Evolutionary conservation across 2,329 filamentous ascomycete species (phyloP), one percentile per base, ranked within the genome.

Genomic region (Aspergillus sclerotialis): DNA sequence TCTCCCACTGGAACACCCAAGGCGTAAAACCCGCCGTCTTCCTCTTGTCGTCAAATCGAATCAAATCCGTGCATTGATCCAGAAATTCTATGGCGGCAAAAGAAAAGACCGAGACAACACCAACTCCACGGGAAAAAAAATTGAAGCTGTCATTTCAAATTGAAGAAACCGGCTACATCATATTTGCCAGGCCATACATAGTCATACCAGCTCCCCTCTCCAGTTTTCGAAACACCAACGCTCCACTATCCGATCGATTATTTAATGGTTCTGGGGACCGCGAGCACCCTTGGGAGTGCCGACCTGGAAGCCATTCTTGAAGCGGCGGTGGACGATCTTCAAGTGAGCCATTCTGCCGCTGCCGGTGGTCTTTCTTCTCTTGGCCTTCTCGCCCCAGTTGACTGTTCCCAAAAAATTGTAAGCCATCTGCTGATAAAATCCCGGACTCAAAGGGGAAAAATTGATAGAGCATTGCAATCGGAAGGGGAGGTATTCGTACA

Each of bases 371-470:
- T 95, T 96, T 84, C 92, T 93, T 72, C 92, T 80, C 87, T 96
- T 96, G 61, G 89, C 90, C 85, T 98, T 98, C 81, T 96, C 90
- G 70, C 85, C 80, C 92, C 92, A 98, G 85, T 98, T 95, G 83
- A 82, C 90, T 96, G 65, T 66, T 44, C 32, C 37, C 32, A 44
- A 19, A 36, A 49, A 39, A 49, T 40, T 49, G 47, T 59, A 47
- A 57, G 55, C 53, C 47, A 48, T 44, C 15, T 28, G 40, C 40
- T 34, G 25, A 25, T 24, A 24, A 32, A 28, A 24, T 34, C 35
- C 15, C 30, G 32, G 34, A 38, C 34, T 33, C 31, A 41, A 27
- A 40, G 32, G 40, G 33, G 44, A 30, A 32, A 43, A 44, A 85
- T 30, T 30, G 15, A 26, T 24, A 24, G 8, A 8, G 25, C 14